Base-by-base conservation (phyloP, 2,329 filamentous ascomycete species). In the Bipolaris sorokiniana region DNA sequence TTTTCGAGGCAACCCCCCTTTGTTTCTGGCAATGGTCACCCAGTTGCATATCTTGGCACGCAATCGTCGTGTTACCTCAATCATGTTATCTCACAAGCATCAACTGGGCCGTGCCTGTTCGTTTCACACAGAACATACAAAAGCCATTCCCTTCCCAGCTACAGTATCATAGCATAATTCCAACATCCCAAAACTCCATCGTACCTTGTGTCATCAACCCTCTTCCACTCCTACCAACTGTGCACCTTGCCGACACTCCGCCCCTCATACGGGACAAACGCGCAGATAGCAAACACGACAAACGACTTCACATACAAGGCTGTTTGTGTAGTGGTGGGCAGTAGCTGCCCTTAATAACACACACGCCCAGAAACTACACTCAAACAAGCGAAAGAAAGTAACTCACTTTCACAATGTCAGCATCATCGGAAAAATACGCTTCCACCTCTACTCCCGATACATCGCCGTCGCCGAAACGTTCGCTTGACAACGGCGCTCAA, bases 31-130 rank as follows among this genome's bases (percentile, higher is more conserved):
- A 26, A 5, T 23, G 45, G 45, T 48, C 45, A 48, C n/a, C 45
- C 45, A 16, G n/a, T 16, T 48, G 45, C 45, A 48, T 48, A 22
- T 47, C 45, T 36, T 36, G 45, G 45, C 31, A 34, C 18, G 23
- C 13, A 2, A 16, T 16, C 13, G 33, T 33, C 5, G 11, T n/a
- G 15, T 36, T 13, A 7, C n/a, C 15, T 15, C 18, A 48, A 13
- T 48, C 16, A 33, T n/a, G 5, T 16, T 23, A 48, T 16, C 16
- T 9, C 18, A 22, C 23, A 44, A 23, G 26, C 26, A 37, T 18
- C 4, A 15, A 15, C 13, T 31, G 4, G 13, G 10, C 5, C 15
- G 36, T 48, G 15, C 16, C 23, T 23, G 18, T 16, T 37, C 13
- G 31, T 36, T 26, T 20, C 10, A n/a, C 16, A 16, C 3, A 23